Base-by-base conservation (phyloP, 2,329 filamentous ascomycete species). In the Penicillium sp. region DNA sequence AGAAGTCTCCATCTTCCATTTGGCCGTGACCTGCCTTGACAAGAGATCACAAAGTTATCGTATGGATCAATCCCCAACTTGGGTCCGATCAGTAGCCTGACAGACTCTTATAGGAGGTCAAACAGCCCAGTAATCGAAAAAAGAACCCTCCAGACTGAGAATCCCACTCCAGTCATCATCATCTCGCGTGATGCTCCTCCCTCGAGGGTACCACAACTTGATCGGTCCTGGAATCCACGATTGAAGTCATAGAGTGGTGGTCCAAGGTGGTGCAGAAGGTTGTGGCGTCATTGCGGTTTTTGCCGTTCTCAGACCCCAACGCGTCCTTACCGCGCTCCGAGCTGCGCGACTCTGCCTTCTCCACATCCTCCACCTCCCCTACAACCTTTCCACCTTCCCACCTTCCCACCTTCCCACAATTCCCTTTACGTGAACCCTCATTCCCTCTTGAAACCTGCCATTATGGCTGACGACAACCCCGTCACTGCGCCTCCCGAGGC, bases 391-490 rank as follows among this genome's bases (percentile, higher is more conserved):
- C 51, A 48, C 57, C 56, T 42, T 52, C 44, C 55, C 58, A 58
- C 57, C 57, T 56, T 47, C n/a, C n/a, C 55, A 25, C 24, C 5
- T 25, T 27, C 10, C 27, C 27, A 28, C 46, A 45, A 42, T 41
- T 46, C 20, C 48, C 41, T 51, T 43, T 42, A 33, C 46, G 43
- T 58, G 57, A 61, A 48, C 57, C 48, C 51, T 49, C 43, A 27
- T 9, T 3, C 27, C 43, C 51, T 50, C 42, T 28, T 60, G 18
- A 36, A 43, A 33, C 24, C 43, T 53, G 51, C 57, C 62, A 69
- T 58, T 57, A 75, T 75, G 67, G 68, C 73, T 55, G 73, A 75
- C 51, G 67, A 70, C 51, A 67, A 67, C 44, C 64, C 67, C 59
- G 63, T 68, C 52, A 56, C 66, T 57, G 59, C 64, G 54, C 59